These are phyloP conservation scores for Malassezia caprae DNA, from an alignment of 1,284 basidiomycete species.

Conservation along the genomic window DNA sequence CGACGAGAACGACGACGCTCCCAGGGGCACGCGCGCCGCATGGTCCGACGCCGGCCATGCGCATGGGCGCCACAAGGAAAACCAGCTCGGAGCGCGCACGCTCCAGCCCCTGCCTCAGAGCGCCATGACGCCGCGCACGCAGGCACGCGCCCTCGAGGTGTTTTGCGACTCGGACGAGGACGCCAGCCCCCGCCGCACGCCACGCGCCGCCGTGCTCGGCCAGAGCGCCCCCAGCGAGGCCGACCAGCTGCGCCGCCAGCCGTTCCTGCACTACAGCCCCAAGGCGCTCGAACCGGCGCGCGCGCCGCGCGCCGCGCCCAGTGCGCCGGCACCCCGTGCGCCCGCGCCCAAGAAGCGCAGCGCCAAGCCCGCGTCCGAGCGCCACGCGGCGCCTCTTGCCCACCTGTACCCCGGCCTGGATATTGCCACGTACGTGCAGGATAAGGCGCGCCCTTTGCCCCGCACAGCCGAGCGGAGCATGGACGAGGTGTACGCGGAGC, in stretches of 20 bases:
- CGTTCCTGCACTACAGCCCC: slow-evolving; percentile 34
- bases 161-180: slow-evolving; percentile 50
- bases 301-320: background rate
- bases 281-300: background rate
- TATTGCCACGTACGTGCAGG: slow-evolving; percentile 5
- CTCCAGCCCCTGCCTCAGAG: slow-evolving; percentile 2
- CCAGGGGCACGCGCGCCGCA: slow-evolving; percentile 5
- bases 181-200: slow-evolving; percentile 24
- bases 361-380: slow-evolving; percentile 21
- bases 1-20: slow-evolving; percentile 13
- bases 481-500: slow-evolving; percentile 31
- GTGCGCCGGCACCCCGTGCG: background rate
- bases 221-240: slow-evolving; percentile 23
- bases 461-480: slow-evolving; percentile 24
- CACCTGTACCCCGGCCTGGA: slow-evolving; percentile 32
- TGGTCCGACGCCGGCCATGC: slow-evolving; percentile 32
- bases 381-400: slow-evolving; percentile 31
- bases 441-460: slow-evolving; percentile 8
- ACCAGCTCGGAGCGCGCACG: slow-evolving; percentile 3
- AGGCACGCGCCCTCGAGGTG: slow-evolving; percentile 27
- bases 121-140: slow-evolving; percentile 9
- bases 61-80: slow-evolving; percentile 32
- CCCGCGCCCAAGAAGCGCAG: background rate
- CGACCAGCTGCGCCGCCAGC: slow-evolving; percentile 33
- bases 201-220: slow-evolving; percentile 1